Evolutionary conservation across 805 yeast species (phyloP).

Genomic region (Metschnikowia proteae): DNA sequence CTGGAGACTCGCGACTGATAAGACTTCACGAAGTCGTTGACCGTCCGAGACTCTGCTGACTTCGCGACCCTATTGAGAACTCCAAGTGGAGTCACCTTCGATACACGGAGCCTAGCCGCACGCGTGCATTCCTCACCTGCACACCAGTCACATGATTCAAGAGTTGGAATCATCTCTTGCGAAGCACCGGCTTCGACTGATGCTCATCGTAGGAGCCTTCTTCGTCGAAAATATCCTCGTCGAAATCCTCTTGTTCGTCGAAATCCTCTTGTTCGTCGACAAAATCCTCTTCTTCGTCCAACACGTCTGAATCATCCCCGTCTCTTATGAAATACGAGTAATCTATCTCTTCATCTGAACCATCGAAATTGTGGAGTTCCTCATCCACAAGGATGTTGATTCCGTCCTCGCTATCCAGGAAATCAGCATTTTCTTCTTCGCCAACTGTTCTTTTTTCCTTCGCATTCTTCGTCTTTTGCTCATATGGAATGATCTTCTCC

Average conservation of each 20-base stretch:
- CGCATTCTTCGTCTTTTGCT: background rate
- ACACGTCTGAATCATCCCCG: conserved; percentile 1
- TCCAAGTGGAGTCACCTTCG: too few relatives aligned
- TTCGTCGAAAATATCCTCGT: background rate
- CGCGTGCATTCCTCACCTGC: background rate
- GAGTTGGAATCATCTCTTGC: background rate
- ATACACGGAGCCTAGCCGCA: background rate
- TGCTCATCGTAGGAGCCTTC: too few relatives aligned
- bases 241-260: background rate
- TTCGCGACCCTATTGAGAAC: too few relatives aligned
- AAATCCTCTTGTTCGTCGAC: conserved; percentile 15
- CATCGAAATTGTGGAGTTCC: background rate
- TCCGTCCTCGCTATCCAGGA: background rate
- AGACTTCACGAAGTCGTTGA: too few relatives aligned
- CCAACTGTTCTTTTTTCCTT: background rate
- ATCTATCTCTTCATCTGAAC: conserved; percentile 11
- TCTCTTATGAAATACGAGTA: conserved; percentile 7
- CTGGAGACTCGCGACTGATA: too few relatives aligned
- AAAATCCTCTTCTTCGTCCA: conserved; percentile 15
- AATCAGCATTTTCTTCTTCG: background rate
- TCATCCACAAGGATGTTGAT: background rate
- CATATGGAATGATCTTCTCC: conserved; percentile 25
- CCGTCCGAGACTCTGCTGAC: too few relatives aligned
- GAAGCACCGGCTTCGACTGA: background rate
- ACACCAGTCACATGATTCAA: background rate